Conservation (phyloP, 306 rosid genomes). For the Inga leiocalycina region DNA sequence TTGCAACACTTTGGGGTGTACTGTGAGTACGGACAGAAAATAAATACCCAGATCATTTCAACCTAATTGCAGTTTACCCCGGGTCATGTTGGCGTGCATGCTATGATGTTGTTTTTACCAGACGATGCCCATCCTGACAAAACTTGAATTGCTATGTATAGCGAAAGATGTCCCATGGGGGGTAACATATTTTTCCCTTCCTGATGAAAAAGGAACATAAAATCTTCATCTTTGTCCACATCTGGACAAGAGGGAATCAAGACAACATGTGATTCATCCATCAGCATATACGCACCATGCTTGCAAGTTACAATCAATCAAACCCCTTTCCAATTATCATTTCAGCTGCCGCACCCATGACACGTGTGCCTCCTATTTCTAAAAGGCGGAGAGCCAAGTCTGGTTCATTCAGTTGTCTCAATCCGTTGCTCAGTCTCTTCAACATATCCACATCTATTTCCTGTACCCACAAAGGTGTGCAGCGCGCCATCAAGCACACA, state of each 20-base stretch:
- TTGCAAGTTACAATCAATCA: slow-evolving; percentile 28
- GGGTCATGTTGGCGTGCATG: background rate
- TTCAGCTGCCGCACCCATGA: slow-evolving; percentile 92
- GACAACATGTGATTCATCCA: background rate
- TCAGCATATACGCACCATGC: background rate
- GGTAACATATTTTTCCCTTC: background rate
- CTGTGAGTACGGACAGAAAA: background rate
- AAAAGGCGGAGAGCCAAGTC: slow-evolving; percentile 80
- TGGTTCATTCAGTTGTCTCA: slow-evolving; percentile 65
- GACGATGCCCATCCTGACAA: background rate
- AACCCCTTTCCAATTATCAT: slow-evolving; percentile 47
- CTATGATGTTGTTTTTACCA: background rate
- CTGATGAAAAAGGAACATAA: background rate
- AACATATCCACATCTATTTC: slow-evolving; percentile 63
- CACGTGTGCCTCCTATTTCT: slow-evolving; percentile 67
- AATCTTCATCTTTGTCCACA: background rate
- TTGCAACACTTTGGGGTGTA: background rate
- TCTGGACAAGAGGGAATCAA: slow-evolving; percentile 16
- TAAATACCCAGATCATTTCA: background rate
- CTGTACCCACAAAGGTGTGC: slow-evolving; percentile 66
- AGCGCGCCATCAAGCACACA: slow-evolving; percentile 69
- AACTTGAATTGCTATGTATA: background rate
- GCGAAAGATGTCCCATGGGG: background rate
- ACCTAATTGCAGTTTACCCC: background rate
- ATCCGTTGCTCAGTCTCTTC: slow-evolving; percentile 73